A percentile compares a stretch with the other conserved stretches of the same genome.
Evolutionary conservation across 2,329 filamentous ascomycete species (phyloP).

Genomic region (Bisporella sp.): DNA sequence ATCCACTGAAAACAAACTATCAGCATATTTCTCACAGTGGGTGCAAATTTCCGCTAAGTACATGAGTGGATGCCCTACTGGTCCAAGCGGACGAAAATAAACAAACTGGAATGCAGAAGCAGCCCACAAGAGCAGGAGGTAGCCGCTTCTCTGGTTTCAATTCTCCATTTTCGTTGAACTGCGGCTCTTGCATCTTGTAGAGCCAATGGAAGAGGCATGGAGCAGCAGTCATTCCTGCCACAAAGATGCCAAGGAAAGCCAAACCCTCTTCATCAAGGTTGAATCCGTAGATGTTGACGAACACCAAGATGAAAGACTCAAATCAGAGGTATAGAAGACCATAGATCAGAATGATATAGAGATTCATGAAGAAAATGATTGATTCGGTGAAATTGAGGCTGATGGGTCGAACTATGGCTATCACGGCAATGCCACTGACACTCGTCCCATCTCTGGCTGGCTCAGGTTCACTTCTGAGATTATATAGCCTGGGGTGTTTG

Average conservation of each 20-base stretch:
- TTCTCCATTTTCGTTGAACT: slow-evolving; percentile 40
- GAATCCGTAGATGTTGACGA: slow-evolving; percentile 52
- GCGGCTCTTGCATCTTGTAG: slow-evolving; percentile 39
- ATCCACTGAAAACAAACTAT: slow-evolving; percentile 42
- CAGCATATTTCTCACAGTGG: no score
- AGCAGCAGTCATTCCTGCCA: slow-evolving; percentile 45
- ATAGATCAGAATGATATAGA: slow-evolving; percentile 57
- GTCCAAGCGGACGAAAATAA: slow-evolving; percentile 53
- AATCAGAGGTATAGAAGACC: slow-evolving; percentile 57
- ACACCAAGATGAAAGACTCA: slow-evolving; percentile 55
- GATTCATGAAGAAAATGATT: slow-evolving; percentile 51
- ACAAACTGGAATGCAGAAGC: slow-evolving; percentile 47
- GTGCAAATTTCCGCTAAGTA: no score
- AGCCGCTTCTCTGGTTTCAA: slow-evolving; percentile 45
- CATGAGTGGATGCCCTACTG: slow-evolving; percentile 29
- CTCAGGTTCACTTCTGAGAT: slow-evolving; percentile 54
- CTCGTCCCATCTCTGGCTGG: slow-evolving; percentile 49
- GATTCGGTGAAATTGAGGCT: slow-evolving; percentile 54
- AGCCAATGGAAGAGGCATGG: slow-evolving; percentile 41
- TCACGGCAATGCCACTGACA: slow-evolving; percentile 37
- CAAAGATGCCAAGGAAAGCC: slow-evolving; percentile 48
- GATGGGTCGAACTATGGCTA: slow-evolving; percentile 52
- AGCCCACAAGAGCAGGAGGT: slow-evolving; percentile 44
- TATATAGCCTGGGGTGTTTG: slow-evolving; percentile 44
- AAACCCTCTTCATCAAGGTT: slow-evolving; percentile 49